Percentiles rank a stretch among this genome's conserved stretches.
Evolutionary conservation across 2,329 filamentous ascomycete species (phyloP).

Genomic region (Aspergillus puulaauensis): DNA sequence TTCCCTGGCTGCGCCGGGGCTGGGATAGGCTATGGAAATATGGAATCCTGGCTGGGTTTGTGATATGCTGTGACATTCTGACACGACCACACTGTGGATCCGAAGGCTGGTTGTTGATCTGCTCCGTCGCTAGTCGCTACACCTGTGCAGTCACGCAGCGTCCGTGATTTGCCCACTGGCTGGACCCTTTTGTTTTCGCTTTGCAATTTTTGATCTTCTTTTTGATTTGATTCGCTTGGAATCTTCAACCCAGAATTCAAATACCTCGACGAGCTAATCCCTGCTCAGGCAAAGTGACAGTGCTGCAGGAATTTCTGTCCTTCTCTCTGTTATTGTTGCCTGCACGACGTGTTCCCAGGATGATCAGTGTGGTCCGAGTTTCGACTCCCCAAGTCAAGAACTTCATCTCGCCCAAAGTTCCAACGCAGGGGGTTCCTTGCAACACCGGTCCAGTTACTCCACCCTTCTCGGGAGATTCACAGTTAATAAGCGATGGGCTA

Average conservation of each 20-base stretch:
- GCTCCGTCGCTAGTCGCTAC: background rate
- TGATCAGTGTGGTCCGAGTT: too few species aligned
- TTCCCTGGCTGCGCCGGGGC: background rate
- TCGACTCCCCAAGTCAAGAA: background rate
- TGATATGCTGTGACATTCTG: background rate
- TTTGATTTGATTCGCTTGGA: constrained; percentile 6
- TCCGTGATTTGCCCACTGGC: background rate
- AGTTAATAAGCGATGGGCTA: background rate
- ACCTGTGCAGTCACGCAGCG: background rate
- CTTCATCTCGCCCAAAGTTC: background rate
- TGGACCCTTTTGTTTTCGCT: constrained; percentile 1
- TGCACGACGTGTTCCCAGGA: background rate
- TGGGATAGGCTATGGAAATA: background rate
- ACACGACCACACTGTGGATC: constrained; percentile 12
- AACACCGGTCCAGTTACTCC: background rate
- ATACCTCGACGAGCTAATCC: background rate
- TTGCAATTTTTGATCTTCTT: background rate
- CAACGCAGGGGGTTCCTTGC: background rate
- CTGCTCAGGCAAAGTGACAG: background rate
- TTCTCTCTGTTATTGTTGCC: background rate
- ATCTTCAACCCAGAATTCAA: background rate
- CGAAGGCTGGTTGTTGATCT: constrained; percentile 1
- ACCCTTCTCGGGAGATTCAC: background rate
- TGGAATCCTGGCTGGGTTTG: background rate
- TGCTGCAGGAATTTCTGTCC: background rate